A percentile compares a stretch with the other conserved stretches of the same genome.
Conservation (phyloP, 331 rosid genomes). For the Arachis monticola region DNA sequence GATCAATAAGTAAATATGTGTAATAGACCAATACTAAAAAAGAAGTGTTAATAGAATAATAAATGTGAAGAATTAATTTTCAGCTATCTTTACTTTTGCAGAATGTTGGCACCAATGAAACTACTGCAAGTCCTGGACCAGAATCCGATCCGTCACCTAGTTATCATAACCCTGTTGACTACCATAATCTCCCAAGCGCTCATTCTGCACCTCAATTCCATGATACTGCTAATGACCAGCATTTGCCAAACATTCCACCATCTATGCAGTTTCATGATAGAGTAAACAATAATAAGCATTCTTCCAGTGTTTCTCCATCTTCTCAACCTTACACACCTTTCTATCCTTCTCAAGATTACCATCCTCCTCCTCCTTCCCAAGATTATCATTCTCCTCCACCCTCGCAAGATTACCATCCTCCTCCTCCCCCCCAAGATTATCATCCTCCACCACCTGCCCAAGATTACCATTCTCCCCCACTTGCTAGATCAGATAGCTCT, state of each 20-base stretch:
- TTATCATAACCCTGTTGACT: conserved; percentile 49
- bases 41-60: no score
- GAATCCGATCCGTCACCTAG: conserved; percentile 55
- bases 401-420: conserved; percentile 62
- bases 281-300: conserved; percentile 46
- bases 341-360: conserved; percentile 68
- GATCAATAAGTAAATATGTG: neutral
- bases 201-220: conserved; percentile 53
- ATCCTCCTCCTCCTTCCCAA: conserved; percentile 55
- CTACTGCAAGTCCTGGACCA: conserved; percentile 52
- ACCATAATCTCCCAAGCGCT: conserved; percentile 42
- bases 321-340: conserved; percentile 62
- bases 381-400: conserved; percentile 49
- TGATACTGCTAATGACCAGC: conserved; percentile 51
- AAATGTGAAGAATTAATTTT: conserved; percentile 18
- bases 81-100: conserved; percentile 47
- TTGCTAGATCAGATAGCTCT: conserved; percentile 60
- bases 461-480: conserved; percentile 53
- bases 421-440: conserved; percentile 59
- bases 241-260: conserved; percentile 58
- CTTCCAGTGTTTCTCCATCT: conserved; percentile 51
- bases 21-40: conserved; percentile 11
- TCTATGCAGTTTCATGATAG: conserved; percentile 57
- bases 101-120: conserved; percentile 68
- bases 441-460: conserved; percentile 53